phyloP scores from a whole-genome alignment of 495 filamentous ascomycete species.

The Aspergillus mulundensis region DNA sequence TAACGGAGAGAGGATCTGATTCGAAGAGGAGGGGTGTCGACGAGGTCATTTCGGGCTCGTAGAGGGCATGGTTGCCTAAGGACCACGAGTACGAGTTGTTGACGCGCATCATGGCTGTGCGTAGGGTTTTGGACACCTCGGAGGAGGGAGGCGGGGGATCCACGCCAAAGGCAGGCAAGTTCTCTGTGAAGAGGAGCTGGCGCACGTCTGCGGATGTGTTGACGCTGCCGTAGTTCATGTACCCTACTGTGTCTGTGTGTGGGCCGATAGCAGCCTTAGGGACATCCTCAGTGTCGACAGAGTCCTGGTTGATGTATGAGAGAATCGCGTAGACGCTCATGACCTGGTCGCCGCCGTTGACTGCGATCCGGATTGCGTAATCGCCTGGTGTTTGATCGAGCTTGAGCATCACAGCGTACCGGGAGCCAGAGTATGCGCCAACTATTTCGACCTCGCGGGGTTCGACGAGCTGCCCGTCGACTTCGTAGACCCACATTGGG shows the following conservation, averaged over 20 bases:
- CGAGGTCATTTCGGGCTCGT: constrained; percentile 4
- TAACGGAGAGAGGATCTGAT: constrained; percentile 7
- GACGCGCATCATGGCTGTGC: constrained; percentile 29
- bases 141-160: constrained; percentile 16
- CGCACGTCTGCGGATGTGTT: constrained; percentile 29
- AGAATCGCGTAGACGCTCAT: constrained; percentile 32
- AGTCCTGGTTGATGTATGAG: constrained; percentile 22
- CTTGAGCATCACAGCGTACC: constrained; percentile 34
- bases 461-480: constrained; percentile 36
- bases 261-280: background rate
- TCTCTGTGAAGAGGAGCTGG: constrained; percentile 25
- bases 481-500: constrained; percentile 39
- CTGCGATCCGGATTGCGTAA: constrained; percentile 33
- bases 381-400: constrained; percentile 28
- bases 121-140: background rate
- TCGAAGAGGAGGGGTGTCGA: constrained; percentile 38
- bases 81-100: constrained; percentile 39
- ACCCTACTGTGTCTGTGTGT: constrained; percentile 27
- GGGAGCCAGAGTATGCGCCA: constrained; percentile 31
- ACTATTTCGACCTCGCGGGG: constrained; percentile 29
- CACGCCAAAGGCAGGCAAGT: constrained; percentile 32
- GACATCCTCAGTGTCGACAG: background rate
- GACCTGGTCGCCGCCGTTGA: constrained; percentile 28
- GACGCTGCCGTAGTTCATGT: constrained; percentile 36
- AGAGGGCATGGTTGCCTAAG: constrained; percentile 16